A percentile compares a stretch with the other conserved stretches of the same genome.
These are phyloP conservation scores for Paecilomyces sp. DNA, from an alignment of 2,329 filamentous ascomycete genomes.

Conservation along the genomic window DNA sequence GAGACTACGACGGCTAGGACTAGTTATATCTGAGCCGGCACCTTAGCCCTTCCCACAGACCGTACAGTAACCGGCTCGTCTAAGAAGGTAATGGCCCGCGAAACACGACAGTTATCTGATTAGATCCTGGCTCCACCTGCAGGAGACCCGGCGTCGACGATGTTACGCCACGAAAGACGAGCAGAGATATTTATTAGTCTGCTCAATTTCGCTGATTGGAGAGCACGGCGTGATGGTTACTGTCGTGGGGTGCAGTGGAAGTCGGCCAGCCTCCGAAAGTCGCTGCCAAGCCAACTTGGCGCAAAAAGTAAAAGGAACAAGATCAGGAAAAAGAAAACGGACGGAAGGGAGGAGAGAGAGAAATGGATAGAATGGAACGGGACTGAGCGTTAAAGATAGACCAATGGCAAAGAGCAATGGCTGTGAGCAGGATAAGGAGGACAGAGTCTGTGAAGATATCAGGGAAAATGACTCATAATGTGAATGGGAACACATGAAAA, in stretches of 20 bases:
- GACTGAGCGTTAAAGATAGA: not conserved
- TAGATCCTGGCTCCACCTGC: too few relatives aligned
- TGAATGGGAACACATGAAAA: too few relatives aligned
- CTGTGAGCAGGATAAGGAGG: not conserved
- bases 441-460: not conserved
- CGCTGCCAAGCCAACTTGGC: conserved; percentile 8
- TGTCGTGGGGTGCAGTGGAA: not conserved
- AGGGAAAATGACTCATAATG: not conserved
- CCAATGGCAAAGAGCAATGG: not conserved
- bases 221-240: not conserved
- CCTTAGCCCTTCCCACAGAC: not conserved
- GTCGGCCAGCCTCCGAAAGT: conserved; percentile 11
- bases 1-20: not conserved
- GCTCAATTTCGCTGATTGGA: not conserved
- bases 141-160: too few relatives aligned
- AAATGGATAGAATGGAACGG: too few relatives aligned
- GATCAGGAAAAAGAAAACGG: not conserved
- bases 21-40: not conserved
- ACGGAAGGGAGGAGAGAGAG: not conserved
- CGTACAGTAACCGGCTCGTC: not conserved
- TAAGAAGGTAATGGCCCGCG: not conserved
- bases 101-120: not conserved
- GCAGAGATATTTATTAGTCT: not conserved
- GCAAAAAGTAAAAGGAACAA: not conserved
- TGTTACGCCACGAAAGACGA: not conserved